Conservation (phyloP, 495 filamentous ascomycete species). For the Aspergillus nidulans region DNA sequence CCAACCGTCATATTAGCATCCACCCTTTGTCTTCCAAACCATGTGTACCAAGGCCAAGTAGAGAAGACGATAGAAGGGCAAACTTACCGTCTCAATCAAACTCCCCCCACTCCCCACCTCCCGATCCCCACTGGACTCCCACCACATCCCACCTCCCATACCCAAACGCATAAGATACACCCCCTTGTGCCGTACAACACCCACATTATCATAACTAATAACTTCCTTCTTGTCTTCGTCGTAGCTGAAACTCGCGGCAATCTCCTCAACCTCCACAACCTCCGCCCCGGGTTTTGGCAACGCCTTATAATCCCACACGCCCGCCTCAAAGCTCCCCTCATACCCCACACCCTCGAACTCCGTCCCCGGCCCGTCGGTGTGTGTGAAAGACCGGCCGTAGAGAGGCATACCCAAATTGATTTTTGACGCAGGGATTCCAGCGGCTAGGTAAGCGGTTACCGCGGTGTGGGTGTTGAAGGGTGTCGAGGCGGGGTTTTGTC, state of each 20-base stretch:
- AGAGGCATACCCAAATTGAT: constrained; percentile 83
- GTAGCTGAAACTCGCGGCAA: constrained; percentile 64
- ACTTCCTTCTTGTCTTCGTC: constrained; percentile 54
- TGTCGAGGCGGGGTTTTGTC: constrained; percentile 51
- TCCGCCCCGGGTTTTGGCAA: constrained; percentile 9
- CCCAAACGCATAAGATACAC: constrained; percentile 57
- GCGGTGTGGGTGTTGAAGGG: constrained; percentile 45
- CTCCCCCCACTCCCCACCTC: constrained; percentile 45
- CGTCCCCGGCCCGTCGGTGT: constrained; percentile 66
- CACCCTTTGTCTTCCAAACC: too few species aligned
- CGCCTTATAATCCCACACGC: constrained; percentile 76
- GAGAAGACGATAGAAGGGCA: not conserved
- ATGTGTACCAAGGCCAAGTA: not conserved
- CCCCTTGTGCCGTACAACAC: constrained; percentile 57
- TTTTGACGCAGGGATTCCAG: constrained; percentile 55
- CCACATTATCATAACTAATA: constrained; percentile 71
- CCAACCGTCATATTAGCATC: not conserved
- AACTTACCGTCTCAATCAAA: constrained; percentile 54
- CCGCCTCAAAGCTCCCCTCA: constrained; percentile 61
- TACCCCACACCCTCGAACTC: constrained; percentile 64
- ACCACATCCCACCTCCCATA: constrained; percentile 84
- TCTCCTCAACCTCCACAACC: not conserved
- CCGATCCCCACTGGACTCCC: constrained; percentile 78
- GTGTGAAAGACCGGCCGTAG: constrained; percentile 76
- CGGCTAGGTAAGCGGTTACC: constrained; percentile 55